Evolutionary conservation across 495 filamentous ascomycete genomes (phyloP).

Genomic region (Chaetomium fimeti): DNA sequence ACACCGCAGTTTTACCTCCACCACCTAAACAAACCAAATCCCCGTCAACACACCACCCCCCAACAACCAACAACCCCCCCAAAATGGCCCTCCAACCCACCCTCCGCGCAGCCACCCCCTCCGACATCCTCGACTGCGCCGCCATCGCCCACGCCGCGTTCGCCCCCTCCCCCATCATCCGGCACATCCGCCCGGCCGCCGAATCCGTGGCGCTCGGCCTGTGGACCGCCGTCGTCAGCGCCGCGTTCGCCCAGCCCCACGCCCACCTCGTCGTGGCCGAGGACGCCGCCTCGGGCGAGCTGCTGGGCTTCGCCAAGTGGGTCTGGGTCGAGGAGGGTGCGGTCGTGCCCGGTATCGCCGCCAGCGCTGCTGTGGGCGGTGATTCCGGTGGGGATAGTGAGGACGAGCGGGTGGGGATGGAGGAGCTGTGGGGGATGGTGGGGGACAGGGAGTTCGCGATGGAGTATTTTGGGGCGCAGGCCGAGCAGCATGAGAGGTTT

Average conservation of each 20-base stretch:
- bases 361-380: neutral
- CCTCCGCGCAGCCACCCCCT: neutral
- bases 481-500: conserved; percentile 33
- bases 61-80: neutral
- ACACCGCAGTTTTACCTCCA: no score
- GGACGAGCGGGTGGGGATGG: neutral
- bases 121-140: conserved; percentile 1
- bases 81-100: neutral
- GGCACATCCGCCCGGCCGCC: neutral
- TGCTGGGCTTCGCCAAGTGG: conserved; percentile 4
- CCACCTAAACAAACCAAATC: no score
- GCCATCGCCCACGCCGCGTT: conserved; percentile 7
- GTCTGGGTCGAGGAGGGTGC: neutral
- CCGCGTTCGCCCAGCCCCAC: conserved; percentile 1
- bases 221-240: neutral
- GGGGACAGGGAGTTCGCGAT: neutral
- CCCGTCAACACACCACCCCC: neutral
- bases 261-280: conserved; percentile 7
- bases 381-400: neutral
- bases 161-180: neutral
- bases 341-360: neutral
- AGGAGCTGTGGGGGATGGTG: neutral
- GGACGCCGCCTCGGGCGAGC: neutral
- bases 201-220: neutral
- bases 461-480: neutral